Percentiles rank a stretch among this genome's conserved stretches.
phyloP scores from a whole-genome alignment of 352 stramenopile genomes.

The Phytopythium aichiense region DNA sequence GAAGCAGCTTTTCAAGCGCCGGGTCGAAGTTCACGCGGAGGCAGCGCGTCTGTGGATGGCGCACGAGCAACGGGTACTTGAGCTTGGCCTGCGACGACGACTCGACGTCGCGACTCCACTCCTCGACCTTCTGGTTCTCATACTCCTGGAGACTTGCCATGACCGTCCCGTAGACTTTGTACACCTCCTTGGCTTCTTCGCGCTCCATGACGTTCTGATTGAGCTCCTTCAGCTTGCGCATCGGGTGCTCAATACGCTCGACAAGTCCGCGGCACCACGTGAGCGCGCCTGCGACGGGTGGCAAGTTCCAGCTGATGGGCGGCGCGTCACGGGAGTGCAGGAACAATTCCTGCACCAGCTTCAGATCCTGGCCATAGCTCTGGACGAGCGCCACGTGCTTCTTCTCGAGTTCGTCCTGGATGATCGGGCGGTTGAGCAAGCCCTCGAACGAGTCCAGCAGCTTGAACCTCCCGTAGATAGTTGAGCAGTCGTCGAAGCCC shows the following conservation, averaged over 20 bases:
- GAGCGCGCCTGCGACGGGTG: constrained; percentile 92
- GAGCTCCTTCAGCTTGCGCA: constrained; percentile 95
- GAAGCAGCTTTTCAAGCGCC: constrained; percentile 93
- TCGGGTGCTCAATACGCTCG: constrained; percentile 95
- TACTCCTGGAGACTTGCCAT: constrained; percentile 96
- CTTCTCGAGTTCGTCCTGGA: constrained; percentile 96
- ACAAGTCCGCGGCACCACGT: constrained; percentile 96
- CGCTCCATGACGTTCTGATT: constrained; percentile 97
- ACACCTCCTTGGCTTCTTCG: constrained; percentile 98
- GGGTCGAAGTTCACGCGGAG: constrained; percentile 98
- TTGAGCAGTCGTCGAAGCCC: constrained; percentile 97
- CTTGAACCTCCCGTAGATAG: constrained; percentile 97
- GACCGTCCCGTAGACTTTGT: constrained; percentile 96
- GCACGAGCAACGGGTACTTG: constrained; percentile 91
- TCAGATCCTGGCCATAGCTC: constrained; percentile 95
- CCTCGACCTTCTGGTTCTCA: constrained; percentile 95
- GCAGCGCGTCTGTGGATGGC: constrained; percentile 86
- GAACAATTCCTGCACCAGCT: constrained; percentile 97
- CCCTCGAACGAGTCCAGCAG: constrained; percentile 97
- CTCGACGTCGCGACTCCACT: constrained; percentile 96
- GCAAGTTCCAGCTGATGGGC: constrained; percentile 94
- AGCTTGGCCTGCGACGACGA: constrained; percentile 94
- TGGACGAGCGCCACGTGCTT: constrained; percentile 97
- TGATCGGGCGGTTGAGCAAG: constrained; percentile 93
- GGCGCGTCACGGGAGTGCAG: constrained; percentile 90